Percentiles rank a stretch among this genome's conserved stretches.
Conservation (phyloP, 805 yeast species). For the Ogataea naganishii region DNA sequence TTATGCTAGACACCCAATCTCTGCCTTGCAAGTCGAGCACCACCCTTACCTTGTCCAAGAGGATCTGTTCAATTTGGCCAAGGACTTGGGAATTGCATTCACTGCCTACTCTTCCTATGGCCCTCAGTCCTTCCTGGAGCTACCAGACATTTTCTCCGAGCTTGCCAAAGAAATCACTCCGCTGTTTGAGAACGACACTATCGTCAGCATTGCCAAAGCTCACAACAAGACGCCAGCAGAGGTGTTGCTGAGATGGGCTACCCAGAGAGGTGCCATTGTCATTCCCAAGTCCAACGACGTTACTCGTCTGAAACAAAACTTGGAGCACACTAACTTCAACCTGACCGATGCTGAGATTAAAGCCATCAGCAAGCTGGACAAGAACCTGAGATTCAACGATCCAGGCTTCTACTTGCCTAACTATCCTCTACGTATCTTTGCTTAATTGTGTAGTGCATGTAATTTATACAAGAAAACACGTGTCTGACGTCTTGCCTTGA, state of each 20-base stretch:
- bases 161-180: too few relatives aligned
- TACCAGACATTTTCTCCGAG: too few relatives aligned
- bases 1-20: constrained; percentile 40
- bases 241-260: constrained; percentile 49
- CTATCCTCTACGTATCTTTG: too few relatives aligned
- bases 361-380: too few relatives aligned
- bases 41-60: constrained; percentile 65
- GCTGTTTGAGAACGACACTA: constrained; percentile 32
- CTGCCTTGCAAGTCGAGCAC: constrained; percentile 56
- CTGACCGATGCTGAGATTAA: too few relatives aligned
- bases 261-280: constrained; percentile 45
- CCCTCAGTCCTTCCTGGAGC: constrained; percentile 40
- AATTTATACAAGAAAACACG: too few relatives aligned
- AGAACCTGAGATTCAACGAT: too few relatives aligned
- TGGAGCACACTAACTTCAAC: too few relatives aligned
- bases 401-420: too few relatives aligned
- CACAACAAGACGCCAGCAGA: constrained; percentile 37
- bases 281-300: constrained; percentile 49
- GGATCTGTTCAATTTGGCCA: constrained; percentile 45
- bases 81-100: constrained; percentile 41
- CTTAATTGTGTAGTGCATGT: too few relatives aligned
- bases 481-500: too few relatives aligned
- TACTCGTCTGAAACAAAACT: too few relatives aligned
- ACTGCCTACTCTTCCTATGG: constrained; percentile 82
- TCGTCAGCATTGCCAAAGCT: constrained; percentile 36